These are phyloP conservation scores for Begonia masoniana DNA, from an alignment of 306 rosid species.

Conservation along the genomic window DNA sequence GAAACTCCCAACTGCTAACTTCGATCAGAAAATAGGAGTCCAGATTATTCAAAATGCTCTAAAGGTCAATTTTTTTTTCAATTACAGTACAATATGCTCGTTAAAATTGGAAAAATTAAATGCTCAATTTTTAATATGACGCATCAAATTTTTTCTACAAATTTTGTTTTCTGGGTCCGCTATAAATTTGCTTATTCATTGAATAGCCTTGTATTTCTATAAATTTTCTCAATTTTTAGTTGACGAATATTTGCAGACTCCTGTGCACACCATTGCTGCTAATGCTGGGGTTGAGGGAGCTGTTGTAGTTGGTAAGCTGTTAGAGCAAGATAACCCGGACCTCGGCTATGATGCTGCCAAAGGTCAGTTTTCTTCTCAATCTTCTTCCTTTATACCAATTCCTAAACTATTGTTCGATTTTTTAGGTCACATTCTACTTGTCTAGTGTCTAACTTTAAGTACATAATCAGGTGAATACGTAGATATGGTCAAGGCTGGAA, in stretches of 20 bases:
- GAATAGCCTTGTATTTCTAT: too few species aligned
- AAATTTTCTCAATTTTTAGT: background rate
- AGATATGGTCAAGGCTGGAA: conserved; percentile 84
- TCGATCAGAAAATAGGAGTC: conserved; percentile 89
- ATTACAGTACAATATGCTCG: too few species aligned
- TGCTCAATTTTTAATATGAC: too few species aligned
- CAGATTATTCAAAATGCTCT: conserved; percentile 93
- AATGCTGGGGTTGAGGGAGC: conserved; percentile 99
- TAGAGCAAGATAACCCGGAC: conserved; percentile 73
- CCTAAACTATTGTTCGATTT: too few species aligned
- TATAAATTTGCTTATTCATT: too few species aligned
- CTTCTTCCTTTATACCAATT: background rate
- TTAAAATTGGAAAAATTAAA: too few species aligned
- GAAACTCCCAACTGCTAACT: conserved; percentile 71
- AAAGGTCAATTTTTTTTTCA: conserved; percentile 25
- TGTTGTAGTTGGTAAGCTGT: conserved; percentile 85
- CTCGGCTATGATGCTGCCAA: conserved; percentile 96
- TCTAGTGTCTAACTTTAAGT: too few species aligned
- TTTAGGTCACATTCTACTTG: too few species aligned
- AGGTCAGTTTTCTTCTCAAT: conserved; percentile 35
- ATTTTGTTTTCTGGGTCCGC: too few species aligned
- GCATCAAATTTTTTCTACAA: too few species aligned
- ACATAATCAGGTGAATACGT: conserved; percentile 67
- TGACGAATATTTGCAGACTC: conserved; percentile 36
- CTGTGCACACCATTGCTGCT: conserved; percentile 87